Evolutionary conservation across 805 yeast species (phyloP).

Genomic region (Pichia nanzhaoensis): DNA sequence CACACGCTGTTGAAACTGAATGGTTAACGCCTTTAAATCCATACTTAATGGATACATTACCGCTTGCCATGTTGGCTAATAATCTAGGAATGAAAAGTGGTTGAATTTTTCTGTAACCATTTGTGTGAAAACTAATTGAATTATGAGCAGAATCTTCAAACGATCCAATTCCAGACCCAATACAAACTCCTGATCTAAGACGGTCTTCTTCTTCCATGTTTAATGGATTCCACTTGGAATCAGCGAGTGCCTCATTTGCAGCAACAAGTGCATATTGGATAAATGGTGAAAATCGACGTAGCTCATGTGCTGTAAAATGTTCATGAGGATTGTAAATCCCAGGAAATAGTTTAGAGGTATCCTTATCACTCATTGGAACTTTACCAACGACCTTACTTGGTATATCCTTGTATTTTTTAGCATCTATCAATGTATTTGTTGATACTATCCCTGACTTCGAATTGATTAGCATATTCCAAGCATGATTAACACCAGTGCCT

Average conservation of each 20-base stretch:
- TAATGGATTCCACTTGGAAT: slow-evolving; percentile 49
- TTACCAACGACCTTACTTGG: slow-evolving; percentile 74
- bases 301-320: slow-evolving; percentile 42
- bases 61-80: slow-evolving; percentile 90
- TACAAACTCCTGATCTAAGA: slow-evolving; percentile 59
- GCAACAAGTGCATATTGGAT: slow-evolving; percentile 77
- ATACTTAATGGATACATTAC: slow-evolving; percentile 74
- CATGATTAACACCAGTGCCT: slow-evolving; percentile 55
- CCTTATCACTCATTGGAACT: slow-evolving; percentile 41
- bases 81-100: slow-evolving; percentile 84
- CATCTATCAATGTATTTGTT: slow-evolving; percentile 38
- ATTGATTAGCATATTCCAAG: slow-evolving; percentile 49
- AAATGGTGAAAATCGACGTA: slow-evolving; percentile 60
- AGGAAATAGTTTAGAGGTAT: slow-evolving; percentile 29
- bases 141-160: slow-evolving; percentile 66
- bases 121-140: slow-evolving; percentile 34
- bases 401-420: slow-evolving; percentile 42
- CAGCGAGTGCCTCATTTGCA: slow-evolving; percentile 66
- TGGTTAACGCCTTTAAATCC: slow-evolving; percentile 83
- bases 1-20: slow-evolving; percentile 90
- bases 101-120: slow-evolving; percentile 65
- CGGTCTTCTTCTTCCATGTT: slow-evolving; percentile 27
- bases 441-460: slow-evolving; percentile 55
- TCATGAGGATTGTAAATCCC: slow-evolving; percentile 43
- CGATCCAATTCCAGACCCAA: slow-evolving; percentile 93